Evolutionary conservation across 108 stramenopile genomes (phyloP).

Genomic region (Pseudonitzschia pungens): DNA sequence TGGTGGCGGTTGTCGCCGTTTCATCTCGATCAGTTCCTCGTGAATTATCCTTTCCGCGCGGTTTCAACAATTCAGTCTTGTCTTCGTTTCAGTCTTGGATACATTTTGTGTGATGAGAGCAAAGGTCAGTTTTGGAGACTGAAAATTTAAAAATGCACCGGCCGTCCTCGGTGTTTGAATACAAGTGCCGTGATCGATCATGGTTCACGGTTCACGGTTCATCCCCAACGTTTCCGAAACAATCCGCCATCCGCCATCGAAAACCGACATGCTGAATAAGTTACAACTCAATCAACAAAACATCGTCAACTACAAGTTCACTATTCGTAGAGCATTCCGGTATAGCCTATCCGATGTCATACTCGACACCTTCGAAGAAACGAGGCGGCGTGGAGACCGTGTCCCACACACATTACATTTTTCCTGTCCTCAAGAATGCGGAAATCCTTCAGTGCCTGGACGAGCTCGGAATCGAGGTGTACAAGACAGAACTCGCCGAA

Average conservation of each 20-base stretch:
- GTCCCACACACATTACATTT: constrained; percentile 44
- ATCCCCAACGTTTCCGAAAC: neutral
- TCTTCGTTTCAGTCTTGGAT: too few relatives aligned
- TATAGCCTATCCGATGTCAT: neutral
- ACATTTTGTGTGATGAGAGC: too few relatives aligned
- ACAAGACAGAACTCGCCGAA: constrained; percentile 75
- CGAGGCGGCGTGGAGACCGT: constrained; percentile 15
- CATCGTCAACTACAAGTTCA: neutral
- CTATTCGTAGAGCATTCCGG: too few relatives aligned
- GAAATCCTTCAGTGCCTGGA: constrained; percentile 82
- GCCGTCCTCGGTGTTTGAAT: neutral
- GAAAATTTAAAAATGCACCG: neutral
- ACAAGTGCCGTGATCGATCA: neutral
- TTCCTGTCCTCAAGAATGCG: constrained; percentile 80
- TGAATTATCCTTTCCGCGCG: too few relatives aligned
- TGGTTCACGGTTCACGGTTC: neutral
- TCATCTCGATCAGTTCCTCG: too few relatives aligned
- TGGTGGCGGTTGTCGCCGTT: too few relatives aligned
- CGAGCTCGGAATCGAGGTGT: constrained; percentile 78
- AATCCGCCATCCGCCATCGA: neutral
- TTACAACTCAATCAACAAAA: neutral
- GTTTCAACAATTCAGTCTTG: too few relatives aligned
- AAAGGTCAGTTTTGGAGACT: too few relatives aligned
- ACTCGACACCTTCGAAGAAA: constrained; percentile 17
- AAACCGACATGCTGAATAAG: neutral